phyloP scores from a whole-genome alignment of 768 basidiomycete species.

The Suillus spraguei region DNA sequence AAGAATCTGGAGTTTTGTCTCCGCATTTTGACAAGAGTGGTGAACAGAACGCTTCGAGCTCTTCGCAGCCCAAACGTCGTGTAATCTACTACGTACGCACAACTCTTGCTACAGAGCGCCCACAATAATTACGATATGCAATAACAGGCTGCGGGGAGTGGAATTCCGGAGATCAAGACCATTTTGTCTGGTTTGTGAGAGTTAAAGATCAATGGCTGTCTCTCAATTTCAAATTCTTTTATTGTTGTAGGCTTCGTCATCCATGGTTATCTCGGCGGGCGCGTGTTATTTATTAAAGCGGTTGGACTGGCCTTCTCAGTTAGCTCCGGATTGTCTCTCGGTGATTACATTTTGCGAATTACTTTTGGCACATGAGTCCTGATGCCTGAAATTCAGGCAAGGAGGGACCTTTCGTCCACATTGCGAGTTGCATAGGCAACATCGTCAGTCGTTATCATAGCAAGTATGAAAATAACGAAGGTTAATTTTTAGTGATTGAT shows the following conservation, averaged over 20 bases:
- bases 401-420: conserved; percentile 87
- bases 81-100: conserved; percentile 80
- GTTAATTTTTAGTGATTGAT: conserved; percentile 37
- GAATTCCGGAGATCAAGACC: conserved; percentile 96
- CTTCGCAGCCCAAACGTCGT: conserved; percentile 51
- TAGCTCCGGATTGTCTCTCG: conserved; percentile 88
- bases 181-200: conserved; percentile 71
- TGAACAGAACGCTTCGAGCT: conserved; percentile 19
- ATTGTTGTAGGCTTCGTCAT: conserved; percentile 80
- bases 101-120: conserved; percentile 1
- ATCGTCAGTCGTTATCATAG: conserved; percentile 82
- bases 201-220: not conserved
- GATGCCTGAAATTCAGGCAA: conserved; percentile 43
- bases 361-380: conserved; percentile 3
- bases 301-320: conserved; percentile 90
- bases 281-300: conserved; percentile 88
- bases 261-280: conserved; percentile 92
- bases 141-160: conserved; percentile 85
- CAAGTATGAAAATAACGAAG: conserved; percentile 97
- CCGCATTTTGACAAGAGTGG: conserved; percentile 46
- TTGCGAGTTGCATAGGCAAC: conserved; percentile 91
- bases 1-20: conserved; percentile 77
- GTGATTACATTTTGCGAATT: conserved; percentile 34
- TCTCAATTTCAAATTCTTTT: conserved; percentile 17
- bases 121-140: conserved; percentile 13